A percentile compares a stretch with the other conserved stretches of the same genome.
These are phyloP conservation scores for Epichloe bromicola DNA, from an alignment of 2,329 filamentous ascomycete species.

Conservation along the genomic window DNA sequence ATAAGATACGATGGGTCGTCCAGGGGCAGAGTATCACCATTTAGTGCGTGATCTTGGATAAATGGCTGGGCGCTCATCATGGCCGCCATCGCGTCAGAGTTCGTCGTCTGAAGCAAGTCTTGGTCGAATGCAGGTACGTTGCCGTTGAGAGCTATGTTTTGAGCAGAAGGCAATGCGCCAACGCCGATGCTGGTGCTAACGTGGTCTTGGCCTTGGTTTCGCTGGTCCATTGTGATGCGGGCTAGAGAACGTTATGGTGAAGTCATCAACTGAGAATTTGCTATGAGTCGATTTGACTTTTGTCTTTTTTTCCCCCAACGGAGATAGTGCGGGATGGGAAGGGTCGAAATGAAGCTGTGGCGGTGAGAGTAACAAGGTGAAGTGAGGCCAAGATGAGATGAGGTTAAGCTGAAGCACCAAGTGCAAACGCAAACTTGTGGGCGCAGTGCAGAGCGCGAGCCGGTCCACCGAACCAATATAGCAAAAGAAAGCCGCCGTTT, in stretches of 20 bases:
- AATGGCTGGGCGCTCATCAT: conserved; percentile 14
- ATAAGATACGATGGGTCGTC: conserved; percentile 17
- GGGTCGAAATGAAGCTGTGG: neutral
- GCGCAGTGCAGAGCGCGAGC: too few species aligned
- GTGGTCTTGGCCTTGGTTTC: conserved; percentile 3
- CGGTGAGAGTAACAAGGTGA: neutral
- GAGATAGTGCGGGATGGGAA: neutral
- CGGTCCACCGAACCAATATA: too few species aligned
- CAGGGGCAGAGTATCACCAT: conserved; percentile 12
- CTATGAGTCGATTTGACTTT: neutral
- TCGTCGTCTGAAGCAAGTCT: conserved; percentile 1
- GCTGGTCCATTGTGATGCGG: conserved; percentile 5
- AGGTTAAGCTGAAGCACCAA: neutral
- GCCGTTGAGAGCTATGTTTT: conserved; percentile 3
- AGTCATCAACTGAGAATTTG: neutral
- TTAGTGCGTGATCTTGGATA: conserved; percentile 14
- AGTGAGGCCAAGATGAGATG: neutral
- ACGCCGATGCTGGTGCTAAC: neutral
- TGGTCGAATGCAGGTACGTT: conserved; percentile 3
- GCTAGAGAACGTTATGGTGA: neutral
- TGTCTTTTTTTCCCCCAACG: too few species aligned
- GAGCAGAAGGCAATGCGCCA: neutral
- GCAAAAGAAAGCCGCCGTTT: too few species aligned
- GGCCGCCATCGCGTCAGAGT: conserved; percentile 9
- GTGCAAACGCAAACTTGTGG: too few species aligned